Evolutionary conservation across 2,329 filamentous ascomycete species (phyloP), one percentile per base, ranked within the genome.

Genomic region (Xylaria sp.): DNA sequence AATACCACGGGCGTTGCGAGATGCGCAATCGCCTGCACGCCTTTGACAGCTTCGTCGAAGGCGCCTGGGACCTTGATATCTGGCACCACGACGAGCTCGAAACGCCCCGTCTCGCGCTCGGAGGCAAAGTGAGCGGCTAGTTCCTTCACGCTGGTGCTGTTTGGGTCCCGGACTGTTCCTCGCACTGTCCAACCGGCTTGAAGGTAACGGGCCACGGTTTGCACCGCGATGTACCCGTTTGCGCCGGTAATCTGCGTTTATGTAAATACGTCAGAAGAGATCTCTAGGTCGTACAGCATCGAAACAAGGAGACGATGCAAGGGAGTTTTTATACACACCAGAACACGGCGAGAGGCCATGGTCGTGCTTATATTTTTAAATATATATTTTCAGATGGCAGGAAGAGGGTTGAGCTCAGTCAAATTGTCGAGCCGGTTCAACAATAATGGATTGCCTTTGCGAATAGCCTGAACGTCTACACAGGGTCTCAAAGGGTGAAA

Each of bases 241-340:
- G 78, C 73, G 34, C 78, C 78, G 4, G 78, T 78, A n/a, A 80
- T 68, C n/a, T n/a, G n/a, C n/a, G n/a, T n/a, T n/a, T n/a, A n/a
- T n/a, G n/a, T n/a, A n/a, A n/a, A n/a, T n/a, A n/a, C n/a, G n/a
- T n/a, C n/a, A n/a, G n/a, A n/a, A n/a, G n/a, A n/a, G n/a, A n/a
- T n/a, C n/a, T n/a, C n/a, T n/a, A n/a, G n/a, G n/a, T n/a, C n/a
- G n/a, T n/a, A n/a, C n/a, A n/a, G n/a, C n/a, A n/a, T n/a, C n/a
- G n/a, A n/a, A n/a, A n/a, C n/a, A n/a, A n/a, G n/a, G n/a, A n/a
- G n/a, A n/a, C n/a, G n/a, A n/a, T n/a, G n/a, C n/a, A n/a, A n/a
- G n/a, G n/a, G n/a, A n/a, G n/a, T n/a, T n/a, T n/a, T n/a, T n/a
- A n/a, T n/a, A n/a, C n/a, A n/a, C n/a, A n/a, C n/a, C 18, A 77